Evolutionary conservation across 129 eudicot species (phyloP), one percentile per base, ranked within the genome.

Genomic region (Apium graveolens): DNA sequence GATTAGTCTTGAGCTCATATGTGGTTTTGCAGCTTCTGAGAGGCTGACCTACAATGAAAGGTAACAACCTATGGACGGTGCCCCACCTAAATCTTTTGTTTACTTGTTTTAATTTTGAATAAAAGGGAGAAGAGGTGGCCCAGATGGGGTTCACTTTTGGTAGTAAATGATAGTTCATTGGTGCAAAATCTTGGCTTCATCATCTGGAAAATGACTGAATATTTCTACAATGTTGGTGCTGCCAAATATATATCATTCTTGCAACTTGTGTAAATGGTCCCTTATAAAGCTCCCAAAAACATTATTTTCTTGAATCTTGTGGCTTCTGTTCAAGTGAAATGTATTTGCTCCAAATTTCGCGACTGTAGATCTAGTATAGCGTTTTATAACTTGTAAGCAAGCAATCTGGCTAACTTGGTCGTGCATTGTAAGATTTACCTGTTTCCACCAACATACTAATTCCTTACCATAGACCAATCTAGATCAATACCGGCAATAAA

Each of bases 1-100:
- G 81, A 43, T n/a, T 39, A 35, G 80, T 20, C 74, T 41, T 27
- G 44, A 45, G 17, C 27, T 74, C 26, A 11, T 46, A 43, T 41
- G 57, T 43, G 77, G 77, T 43, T 73, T 73, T 74, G 77, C 44
- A 34, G 74, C 74, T 37, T 70, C 45, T 37, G 16, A n/a, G 74
- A 35, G 32, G 72, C 35, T 26, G 72, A 26, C 41, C 72, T 70
- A 70, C 42, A 34, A 16, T 7, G 44, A 31, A 69, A 69, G 73
- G 73, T 70, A 70, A 70, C 74, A 49, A 49, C n/a, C 42, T 24
- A 46, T 37, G 13, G 7, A 41, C 20, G 29, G 46, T 70, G 48
- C 32, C 31, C 35, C 49, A 29, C 49, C 75, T 38, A 38, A 70
- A 49, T 34, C 27, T 37, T 69, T 69, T 69, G 74, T 17, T 35